Base-by-base conservation (phyloP, 2,329 filamentous ascomycete genomes). In the Mollisia scopiformis region DNA sequence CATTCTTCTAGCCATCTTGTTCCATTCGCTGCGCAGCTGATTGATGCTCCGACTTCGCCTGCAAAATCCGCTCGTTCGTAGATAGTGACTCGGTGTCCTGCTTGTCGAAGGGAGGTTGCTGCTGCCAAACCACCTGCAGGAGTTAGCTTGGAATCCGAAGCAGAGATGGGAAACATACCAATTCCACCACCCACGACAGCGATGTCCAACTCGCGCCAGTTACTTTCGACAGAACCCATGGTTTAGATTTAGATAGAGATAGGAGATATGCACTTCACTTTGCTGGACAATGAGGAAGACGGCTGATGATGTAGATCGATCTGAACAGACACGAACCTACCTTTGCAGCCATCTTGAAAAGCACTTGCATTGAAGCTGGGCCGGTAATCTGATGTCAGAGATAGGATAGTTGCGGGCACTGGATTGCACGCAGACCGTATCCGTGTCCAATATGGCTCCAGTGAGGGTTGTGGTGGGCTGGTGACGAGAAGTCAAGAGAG, bases 1-100 rank as follows among this genome's bases (percentile, higher is more conserved):
- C 88, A 91, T 71, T 88, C 85, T 62, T 88, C 82, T 7, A 91
- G 76, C 87, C 87, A 91, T 50, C 85, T 80, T 1, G 87, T 88
- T 7, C 88, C 88, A 67, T 91, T 91, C 10, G 88, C 87, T 1
- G 88, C 88, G 67, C 87, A 90, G 0, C 84, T 87, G 0, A 89
- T 81, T 0, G 87, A 88, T 0, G 86, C 86, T 13, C 88, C 88
- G 0, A 88, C 87, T 70, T 91, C 88, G 14, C 87, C 86, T 0
- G 82, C 86, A 66, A 85, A 90, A 71, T 90, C 85, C 33, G 82
- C 79, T 37, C 83, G 82, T 70, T 89, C 88, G 69, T 90, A 90
- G 63, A 91, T 82, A 21, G 84, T 88, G 2, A 85, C 82, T 4
- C 75, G 72, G 70, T 85, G 82, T 53, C 84, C 84, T 16, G 79